phyloP scores from a whole-genome alignment of 2,329 filamentous ascomycete species.

The Chalaropsis ovoidea region DNA sequence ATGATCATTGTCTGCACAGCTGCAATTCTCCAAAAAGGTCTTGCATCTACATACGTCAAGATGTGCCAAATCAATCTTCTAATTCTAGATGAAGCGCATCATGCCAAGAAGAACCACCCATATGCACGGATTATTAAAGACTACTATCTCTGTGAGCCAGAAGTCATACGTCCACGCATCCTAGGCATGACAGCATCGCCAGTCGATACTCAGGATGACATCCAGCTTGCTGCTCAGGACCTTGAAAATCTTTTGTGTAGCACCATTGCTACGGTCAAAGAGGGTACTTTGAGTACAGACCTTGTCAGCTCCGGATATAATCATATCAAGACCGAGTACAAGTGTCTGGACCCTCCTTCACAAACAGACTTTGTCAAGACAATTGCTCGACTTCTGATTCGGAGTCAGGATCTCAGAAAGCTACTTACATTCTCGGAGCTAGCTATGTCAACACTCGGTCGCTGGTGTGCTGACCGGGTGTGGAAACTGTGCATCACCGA shows the following conservation, averaged over 20 bases:
- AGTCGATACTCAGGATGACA: slow-evolving; percentile 69
- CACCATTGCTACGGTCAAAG: slow-evolving; percentile 64
- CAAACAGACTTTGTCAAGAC: slow-evolving; percentile 55
- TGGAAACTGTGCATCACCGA: slow-evolving; percentile 63
- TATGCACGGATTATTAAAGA: slow-evolving; percentile 87
- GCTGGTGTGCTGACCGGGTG: slow-evolving; percentile 74
- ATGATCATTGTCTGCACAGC: slow-evolving; percentile 90
- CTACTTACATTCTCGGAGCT: slow-evolving; percentile 50
- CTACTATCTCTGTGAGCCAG: slow-evolving; percentile 53
- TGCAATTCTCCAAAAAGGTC: slow-evolving; percentile 68
- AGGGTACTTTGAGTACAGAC: slow-evolving; percentile 32
- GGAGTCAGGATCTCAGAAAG: slow-evolving; percentile 41
- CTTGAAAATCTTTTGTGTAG: slow-evolving; percentile 70
- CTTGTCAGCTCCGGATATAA: slow-evolving; percentile 35
- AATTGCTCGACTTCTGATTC: slow-evolving; percentile 40
- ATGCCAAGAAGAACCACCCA: slow-evolving; percentile 85
- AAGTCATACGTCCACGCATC: slow-evolving; percentile 55
- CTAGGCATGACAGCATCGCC: slow-evolving; percentile 97
- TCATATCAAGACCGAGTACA: slow-evolving; percentile 41
- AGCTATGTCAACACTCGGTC: slow-evolving; percentile 58
- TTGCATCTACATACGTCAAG: slow-evolving; percentile 66
- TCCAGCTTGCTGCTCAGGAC: slow-evolving; percentile 57
- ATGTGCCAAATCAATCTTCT: slow-evolving; percentile 82
- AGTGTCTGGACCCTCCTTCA: slow-evolving; percentile 39
- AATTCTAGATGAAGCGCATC: slow-evolving; percentile 93